phyloP scores from a whole-genome alignment of 2,329 filamentous ascomycete species.

The Epicoccum sorghinum region DNA sequence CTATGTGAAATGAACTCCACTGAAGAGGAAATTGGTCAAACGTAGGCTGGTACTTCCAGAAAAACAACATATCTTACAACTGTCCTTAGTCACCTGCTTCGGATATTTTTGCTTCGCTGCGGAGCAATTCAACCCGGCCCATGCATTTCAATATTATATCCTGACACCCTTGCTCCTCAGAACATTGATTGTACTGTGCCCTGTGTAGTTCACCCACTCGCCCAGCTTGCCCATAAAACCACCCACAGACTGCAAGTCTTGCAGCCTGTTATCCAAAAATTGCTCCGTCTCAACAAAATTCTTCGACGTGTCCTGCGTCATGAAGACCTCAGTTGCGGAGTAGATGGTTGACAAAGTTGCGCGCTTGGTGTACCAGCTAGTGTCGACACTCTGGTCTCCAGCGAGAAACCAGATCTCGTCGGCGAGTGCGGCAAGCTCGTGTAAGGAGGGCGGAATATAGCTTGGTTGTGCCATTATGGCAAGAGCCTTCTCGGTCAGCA shows the following conservation, averaged over 20 bases:
- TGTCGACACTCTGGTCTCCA: slow-evolving; percentile 81
- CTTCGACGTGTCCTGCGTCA: slow-evolving; percentile 83
- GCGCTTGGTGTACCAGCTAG: slow-evolving; percentile 83
- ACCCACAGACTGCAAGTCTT: slow-evolving; percentile 70
- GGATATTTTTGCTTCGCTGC: no score
- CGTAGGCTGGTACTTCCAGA: no score
- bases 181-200: slow-evolving; percentile 77
- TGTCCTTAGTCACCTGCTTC: no score
- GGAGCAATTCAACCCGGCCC: no score
- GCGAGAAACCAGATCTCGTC: slow-evolving; percentile 93
- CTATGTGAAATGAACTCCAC: no score
- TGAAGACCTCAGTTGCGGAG: slow-evolving; percentile 80
- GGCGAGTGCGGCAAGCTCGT: slow-evolving; percentile 79
- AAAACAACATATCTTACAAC: not conserved
- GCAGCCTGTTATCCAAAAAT: slow-evolving; percentile 78
- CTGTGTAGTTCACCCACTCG: slow-evolving; percentile 84
- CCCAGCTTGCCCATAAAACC: slow-evolving; percentile 67
- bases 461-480: slow-evolving; percentile 87
- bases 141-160: slow-evolving; percentile 58
- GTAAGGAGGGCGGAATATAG: slow-evolving; percentile 75
- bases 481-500: slow-evolving; percentile 66
- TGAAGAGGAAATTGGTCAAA: no score
- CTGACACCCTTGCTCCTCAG: slow-evolving; percentile 85
- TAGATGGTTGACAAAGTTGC: slow-evolving; percentile 69
- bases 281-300: slow-evolving; percentile 77